Base-by-base conservation (phyloP, 163 green algal species). In the Volvox carteri region DNA sequence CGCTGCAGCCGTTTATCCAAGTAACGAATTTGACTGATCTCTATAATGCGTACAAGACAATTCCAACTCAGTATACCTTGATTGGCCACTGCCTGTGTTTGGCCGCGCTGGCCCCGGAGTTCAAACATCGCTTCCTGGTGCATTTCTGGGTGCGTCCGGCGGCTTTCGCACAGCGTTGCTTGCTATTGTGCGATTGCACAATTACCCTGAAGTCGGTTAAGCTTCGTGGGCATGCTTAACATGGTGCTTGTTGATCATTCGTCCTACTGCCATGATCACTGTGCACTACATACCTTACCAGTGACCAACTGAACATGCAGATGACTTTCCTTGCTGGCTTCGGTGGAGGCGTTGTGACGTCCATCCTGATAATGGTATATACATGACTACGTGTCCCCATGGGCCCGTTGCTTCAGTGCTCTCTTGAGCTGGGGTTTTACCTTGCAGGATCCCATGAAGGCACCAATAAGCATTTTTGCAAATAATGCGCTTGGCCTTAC, bases 51-150 rank as follows among this genome's bases (percentile, higher is more conserved):
- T 89, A 89, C 42, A 89, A 84, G 54, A 41, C 41, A 33, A 39
- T 89, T 21, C 84, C 84, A 1, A 42, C 16, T 11, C 19, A 67
- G 2, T 89, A 84, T 76, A 72, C 72, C 4, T 62, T 84, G n/a
- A 30, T 46, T 23, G 84, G 72, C 21, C 84, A 89, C 41, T 89
- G 84, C 52, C 35, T 89, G 18, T 89, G 77, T 23, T 25, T 52
- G 35, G 72, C 54, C 5, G 70, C 72, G 1, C 39, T 89, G 52
- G 72, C 72, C 18, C 70, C 70, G 21, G 84, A 89, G 23, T 77
- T 89, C 84, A 76, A 77, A 54, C 56, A 84, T 7, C n/a, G 42
- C 35, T 89, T 84, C 54, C 42, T 89, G 54, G n/a, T 89, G 54
- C 84, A 89, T 72, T 89, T 89, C 35, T 84, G 72, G 84, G 84